A percentile compares a stretch with the other conserved stretches of the same genome.
Conservation (phyloP, 1,284 basidiomycete genomes). For the Grifola frondosa region DNA sequence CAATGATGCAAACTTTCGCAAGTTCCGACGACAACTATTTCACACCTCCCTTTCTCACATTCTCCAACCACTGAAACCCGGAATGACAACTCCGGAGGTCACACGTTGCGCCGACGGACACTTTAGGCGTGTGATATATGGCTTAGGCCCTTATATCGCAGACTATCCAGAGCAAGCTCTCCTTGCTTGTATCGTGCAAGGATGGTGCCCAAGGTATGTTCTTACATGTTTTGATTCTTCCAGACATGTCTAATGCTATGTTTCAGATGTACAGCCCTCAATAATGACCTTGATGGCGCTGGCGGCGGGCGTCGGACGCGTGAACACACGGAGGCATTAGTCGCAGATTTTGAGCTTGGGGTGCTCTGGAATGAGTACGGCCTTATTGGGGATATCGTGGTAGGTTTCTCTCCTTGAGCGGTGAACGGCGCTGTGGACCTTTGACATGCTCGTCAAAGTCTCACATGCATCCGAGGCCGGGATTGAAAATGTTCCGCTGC, state of each 20-base stretch:
- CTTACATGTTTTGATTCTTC: background rate
- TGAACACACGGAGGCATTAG: slow-evolving; percentile 9
- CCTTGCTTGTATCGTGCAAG: slow-evolving; percentile 9
- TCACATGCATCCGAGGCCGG: slow-evolving; percentile 12
- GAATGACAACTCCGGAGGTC: slow-evolving; percentile 8
- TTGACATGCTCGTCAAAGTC: background rate
- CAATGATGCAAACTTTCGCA: slow-evolving; percentile 1
- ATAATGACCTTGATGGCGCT: slow-evolving; percentile 12
- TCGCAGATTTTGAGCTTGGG: slow-evolving; percentile 5
- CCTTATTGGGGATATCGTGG: slow-evolving; percentile 16
- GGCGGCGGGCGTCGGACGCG: slow-evolving; percentile 7
- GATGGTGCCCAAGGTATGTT: slow-evolving; percentile 12
- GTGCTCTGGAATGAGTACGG: slow-evolving; percentile 20
- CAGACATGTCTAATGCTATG: background rate
- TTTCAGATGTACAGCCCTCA: slow-evolving; percentile 9
- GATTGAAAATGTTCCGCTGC: background rate
- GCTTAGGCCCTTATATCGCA: slow-evolving; percentile 10
- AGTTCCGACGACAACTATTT: slow-evolving; percentile 8
- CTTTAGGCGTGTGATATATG: slow-evolving; percentile 7
- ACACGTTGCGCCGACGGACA: slow-evolving; percentile 9
- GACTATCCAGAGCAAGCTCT: slow-evolving; percentile 14
- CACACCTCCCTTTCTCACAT: slow-evolving; percentile 2
- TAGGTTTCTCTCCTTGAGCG: slow-evolving; percentile 1
- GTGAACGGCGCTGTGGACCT: no score
- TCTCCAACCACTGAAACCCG: slow-evolving; percentile 1